Conservation (phyloP, 768 basidiomycete genomes). For the Phlebiopsis gigantea region DNA sequence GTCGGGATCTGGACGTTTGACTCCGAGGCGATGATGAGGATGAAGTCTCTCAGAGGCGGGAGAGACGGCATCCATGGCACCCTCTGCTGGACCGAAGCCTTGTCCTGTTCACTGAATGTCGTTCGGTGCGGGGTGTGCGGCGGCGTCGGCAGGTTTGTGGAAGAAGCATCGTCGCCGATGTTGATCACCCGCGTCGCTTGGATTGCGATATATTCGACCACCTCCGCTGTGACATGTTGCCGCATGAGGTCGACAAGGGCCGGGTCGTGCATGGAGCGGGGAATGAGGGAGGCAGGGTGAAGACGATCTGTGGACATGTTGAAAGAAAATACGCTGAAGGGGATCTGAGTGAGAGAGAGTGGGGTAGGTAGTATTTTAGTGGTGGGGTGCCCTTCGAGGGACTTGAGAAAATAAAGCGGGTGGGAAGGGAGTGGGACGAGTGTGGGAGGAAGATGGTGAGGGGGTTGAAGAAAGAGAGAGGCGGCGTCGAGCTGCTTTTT, state of each 20-base stretch:
- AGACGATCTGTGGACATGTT: constrained; percentile 35
- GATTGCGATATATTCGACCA: constrained; percentile 82
- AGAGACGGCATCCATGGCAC: constrained; percentile 54
- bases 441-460: constrained; percentile 5
- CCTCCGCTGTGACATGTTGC: constrained; percentile 73
- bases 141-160: constrained; percentile 51
- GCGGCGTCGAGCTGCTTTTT: constrained; percentile 17
- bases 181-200: constrained; percentile 73
- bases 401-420: constrained; percentile 23
- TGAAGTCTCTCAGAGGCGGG: constrained; percentile 79
- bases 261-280: constrained; percentile 70
- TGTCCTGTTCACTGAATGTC: constrained; percentile 28
- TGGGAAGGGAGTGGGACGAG: constrained; percentile 18
- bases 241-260: constrained; percentile 75
- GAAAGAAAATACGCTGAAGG: constrained; percentile 23
- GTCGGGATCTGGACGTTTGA: constrained; percentile 91
- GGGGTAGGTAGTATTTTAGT: constrained; percentile 21
- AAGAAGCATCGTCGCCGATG: constrained; percentile 48
- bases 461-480: constrained; percentile 2
- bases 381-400: constrained; percentile 33
- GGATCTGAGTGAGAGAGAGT: constrained; percentile 19
- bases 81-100: constrained; percentile 9
- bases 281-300: constrained; percentile 82
- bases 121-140: constrained; percentile 58
- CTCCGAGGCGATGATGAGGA: constrained; percentile 68